Percentiles rank a stretch among this genome's conserved stretches.
phyloP scores from a whole-genome alignment of 208 protist species.

The Acanthamoeba sp. region DNA sequence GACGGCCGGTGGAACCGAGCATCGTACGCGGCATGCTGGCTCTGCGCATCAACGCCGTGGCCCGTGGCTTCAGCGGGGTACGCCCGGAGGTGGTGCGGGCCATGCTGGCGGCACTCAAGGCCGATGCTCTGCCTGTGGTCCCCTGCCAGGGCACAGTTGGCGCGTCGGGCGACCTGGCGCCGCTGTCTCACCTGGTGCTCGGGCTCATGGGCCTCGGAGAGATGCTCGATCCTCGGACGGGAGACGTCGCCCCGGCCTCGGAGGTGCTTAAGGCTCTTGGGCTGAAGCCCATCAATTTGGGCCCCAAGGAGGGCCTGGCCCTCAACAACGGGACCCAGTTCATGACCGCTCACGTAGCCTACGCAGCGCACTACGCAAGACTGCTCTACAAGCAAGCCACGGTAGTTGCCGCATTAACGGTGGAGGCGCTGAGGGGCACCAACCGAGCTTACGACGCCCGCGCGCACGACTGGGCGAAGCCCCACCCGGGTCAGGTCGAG shows the following conservation, averaged over 20 bases:
- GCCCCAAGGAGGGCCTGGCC: slow-evolving; percentile 92
- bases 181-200: slow-evolving; percentile 93
- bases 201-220: slow-evolving; percentile 87
- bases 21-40: slow-evolving; percentile 87
- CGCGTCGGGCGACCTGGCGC: slow-evolving; percentile 94
- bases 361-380: no score
- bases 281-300: slow-evolving; percentile 87
- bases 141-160: slow-evolving; percentile 90
- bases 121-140: slow-evolving; percentile 84
- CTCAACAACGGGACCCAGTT: slow-evolving; percentile 95
- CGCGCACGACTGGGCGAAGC: no score
- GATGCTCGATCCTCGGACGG: slow-evolving; percentile 85
- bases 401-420: slow-evolving; percentile 89
- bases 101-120: slow-evolving; percentile 87
- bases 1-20: slow-evolving; percentile 85
- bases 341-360: no score
- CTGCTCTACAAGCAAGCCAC: no score
- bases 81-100: not conserved
- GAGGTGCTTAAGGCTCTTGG: slow-evolving; percentile 85
- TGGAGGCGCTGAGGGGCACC: slow-evolving; percentile 91
- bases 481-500: no score
- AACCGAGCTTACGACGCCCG: no score
- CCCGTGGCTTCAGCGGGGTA: slow-evolving; percentile 82
- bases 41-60: slow-evolving; percentile 90
- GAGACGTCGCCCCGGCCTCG: slow-evolving; percentile 54